Conservation (phyloP, 257 asterid genomes). For the Nicotiana undulata region DNA sequence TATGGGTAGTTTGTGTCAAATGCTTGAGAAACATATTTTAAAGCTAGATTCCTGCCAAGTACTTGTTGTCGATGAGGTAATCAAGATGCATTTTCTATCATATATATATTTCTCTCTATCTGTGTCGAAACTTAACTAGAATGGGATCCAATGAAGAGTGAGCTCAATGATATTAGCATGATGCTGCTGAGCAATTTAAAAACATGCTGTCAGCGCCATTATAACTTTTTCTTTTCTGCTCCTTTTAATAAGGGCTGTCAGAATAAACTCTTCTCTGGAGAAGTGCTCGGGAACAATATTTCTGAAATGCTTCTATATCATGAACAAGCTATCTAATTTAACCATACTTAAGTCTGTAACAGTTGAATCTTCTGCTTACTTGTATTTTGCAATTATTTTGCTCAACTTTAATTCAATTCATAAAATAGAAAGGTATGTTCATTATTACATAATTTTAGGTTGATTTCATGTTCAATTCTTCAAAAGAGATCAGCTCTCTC, state of each 20-base stretch:
- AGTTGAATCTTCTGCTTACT: not conserved
- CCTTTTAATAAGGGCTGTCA: not conserved
- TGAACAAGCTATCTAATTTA: not conserved
- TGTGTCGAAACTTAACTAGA: not conserved
- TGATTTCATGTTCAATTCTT: conserved; percentile 86
- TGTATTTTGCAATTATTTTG: not conserved
- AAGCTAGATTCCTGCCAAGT: conserved; percentile 70
- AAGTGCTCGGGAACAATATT: not conserved
- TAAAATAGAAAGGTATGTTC: not conserved
- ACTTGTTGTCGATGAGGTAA: conserved; percentile 95
- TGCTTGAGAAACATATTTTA: conserved; percentile 74
- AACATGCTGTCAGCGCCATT: not conserved
- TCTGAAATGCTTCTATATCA: not conserved
- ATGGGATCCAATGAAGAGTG: not conserved
- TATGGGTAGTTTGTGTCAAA: conserved; percentile 70
- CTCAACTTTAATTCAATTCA: not conserved
- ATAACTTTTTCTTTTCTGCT: not conserved
- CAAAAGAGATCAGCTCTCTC: conserved; percentile 72
- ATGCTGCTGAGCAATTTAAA: not conserved
- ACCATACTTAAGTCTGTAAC: not conserved
- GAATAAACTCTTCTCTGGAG: not conserved
- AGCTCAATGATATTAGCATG: not conserved
- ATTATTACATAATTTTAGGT: conserved; percentile 38
- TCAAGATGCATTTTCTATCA: conserved; percentile 3
- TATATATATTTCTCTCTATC: not conserved